A percentile compares a stretch with the other conserved stretches of the same genome.
Evolutionary conservation across 768 basidiomycete genomes (phyloP).

Genomic region (Mycena chlorophos): DNA sequence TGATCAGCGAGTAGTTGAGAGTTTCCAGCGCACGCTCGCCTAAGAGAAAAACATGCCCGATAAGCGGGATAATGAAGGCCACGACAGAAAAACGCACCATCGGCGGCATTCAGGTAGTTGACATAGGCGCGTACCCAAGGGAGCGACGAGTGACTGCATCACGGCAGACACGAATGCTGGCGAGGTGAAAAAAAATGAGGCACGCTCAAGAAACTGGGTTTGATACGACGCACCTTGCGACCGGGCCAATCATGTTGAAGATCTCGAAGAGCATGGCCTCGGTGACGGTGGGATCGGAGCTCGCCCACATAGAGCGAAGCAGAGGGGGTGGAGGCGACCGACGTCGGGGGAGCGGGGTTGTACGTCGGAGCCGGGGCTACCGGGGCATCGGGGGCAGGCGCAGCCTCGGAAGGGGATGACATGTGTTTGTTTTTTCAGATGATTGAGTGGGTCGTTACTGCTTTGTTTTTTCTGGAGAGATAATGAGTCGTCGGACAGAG

Average conservation of each 20-base stretch:
- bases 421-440: slow-evolving; percentile 48
- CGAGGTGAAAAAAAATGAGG: slow-evolving; percentile 1
- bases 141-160: slow-evolving; percentile 99
- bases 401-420: slow-evolving; percentile 60
- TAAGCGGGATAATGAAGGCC: slow-evolving; percentile 7
- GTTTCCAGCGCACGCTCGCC: slow-evolving; percentile 98
- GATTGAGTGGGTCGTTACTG: slow-evolving; percentile 84
- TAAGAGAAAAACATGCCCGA: no score
- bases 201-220: slow-evolving; percentile 1
- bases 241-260: slow-evolving; percentile 99
- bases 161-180: slow-evolving; percentile 97
- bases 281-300: slow-evolving; percentile 94
- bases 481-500: slow-evolving; percentile 19
- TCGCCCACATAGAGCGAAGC: slow-evolving; percentile 99
- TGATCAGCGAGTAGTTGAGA: slow-evolving; percentile 99
- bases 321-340: slow-evolving; percentile 69
- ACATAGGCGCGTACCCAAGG: slow-evolving; percentile 99
- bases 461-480: slow-evolving; percentile 76
- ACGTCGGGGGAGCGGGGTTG: slow-evolving; percentile 56
- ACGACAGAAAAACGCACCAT: slow-evolving; percentile 60
- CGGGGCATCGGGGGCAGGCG: slow-evolving; percentile 51
- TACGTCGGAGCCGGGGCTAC: slow-evolving; percentile 55
- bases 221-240: slow-evolving; percentile 91
- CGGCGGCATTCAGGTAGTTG: slow-evolving; percentile 93
- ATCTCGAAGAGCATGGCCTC: slow-evolving; percentile 99